These are phyloP conservation scores for Epichloe sibirici DNA, from an alignment of 2,329 filamentous ascomycete species.

Conservation along the genomic window DNA sequence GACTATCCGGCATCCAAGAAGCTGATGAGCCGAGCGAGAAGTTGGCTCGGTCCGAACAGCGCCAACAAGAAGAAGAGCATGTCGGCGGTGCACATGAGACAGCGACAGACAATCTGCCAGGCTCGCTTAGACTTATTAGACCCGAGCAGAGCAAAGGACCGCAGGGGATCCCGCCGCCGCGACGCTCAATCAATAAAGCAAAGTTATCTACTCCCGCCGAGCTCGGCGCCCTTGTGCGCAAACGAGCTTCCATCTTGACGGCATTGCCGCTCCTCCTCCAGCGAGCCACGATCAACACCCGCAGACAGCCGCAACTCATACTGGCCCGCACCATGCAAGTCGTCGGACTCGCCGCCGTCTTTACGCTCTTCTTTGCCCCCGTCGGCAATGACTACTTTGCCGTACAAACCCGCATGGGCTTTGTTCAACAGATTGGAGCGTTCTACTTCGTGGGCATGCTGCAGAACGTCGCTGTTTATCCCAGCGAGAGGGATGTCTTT, in stretches of 20 bases:
- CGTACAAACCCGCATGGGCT: conserved; percentile 62
- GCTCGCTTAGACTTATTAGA: no score
- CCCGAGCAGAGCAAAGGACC: conserved; percentile 1
- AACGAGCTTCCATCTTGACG: conserved; percentile 45
- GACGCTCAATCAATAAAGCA: conserved; percentile 29
- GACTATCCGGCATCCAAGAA: conserved; percentile 19
- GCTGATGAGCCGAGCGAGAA: conserved; percentile 14
- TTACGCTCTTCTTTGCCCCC: conserved; percentile 60
- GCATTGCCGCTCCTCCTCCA: conserved; percentile 57
- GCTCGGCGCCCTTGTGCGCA: conserved; percentile 54
- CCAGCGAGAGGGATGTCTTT: conserved; percentile 60
- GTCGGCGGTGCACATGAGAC: not conserved
- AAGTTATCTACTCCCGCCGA: conserved; percentile 56
- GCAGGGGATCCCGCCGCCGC: conserved; percentile 16
- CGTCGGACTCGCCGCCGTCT: conserved; percentile 47
- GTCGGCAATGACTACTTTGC: conserved; percentile 55
- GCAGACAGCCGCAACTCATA: conserved; percentile 51
- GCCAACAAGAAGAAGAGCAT: not conserved
- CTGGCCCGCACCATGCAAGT: conserved; percentile 57
- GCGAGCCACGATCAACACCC: conserved; percentile 57
- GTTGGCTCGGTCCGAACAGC: not conserved
- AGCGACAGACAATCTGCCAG: no score
- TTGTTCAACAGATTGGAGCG: conserved; percentile 58
- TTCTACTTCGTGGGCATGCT: conserved; percentile 70
- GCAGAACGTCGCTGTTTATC: conserved; percentile 66